phyloP scores from a whole-genome alignment of 495 filamentous ascomycete genomes.

The Aspergillus wentii region DNA sequence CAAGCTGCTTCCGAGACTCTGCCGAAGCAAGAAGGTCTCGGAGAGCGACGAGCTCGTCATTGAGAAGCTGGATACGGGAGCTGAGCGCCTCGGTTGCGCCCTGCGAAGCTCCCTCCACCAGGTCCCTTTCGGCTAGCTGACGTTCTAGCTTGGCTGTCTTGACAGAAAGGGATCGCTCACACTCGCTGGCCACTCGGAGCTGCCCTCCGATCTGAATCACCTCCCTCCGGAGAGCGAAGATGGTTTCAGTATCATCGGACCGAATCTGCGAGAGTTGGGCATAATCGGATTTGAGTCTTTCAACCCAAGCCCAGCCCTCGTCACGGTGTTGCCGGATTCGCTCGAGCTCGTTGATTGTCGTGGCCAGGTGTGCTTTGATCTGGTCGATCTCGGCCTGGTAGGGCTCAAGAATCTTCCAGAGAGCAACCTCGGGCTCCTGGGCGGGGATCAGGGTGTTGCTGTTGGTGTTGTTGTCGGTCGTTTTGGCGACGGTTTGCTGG shows the following conservation, averaged over 20 bases:
- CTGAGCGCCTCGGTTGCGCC: neutral
- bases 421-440: neutral
- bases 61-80: constrained; percentile 1
- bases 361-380: neutral
- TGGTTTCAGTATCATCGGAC: too few species aligned
- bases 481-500: neutral
- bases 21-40: neutral
- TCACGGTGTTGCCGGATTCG: constrained; percentile 1
- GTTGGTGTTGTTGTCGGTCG: neutral
- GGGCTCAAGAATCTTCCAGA: neutral
- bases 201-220: neutral
- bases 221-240: too few species aligned
- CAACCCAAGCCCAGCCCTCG: constrained; percentile 1
- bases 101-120: neutral
- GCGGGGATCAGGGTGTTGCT: constrained; percentile 1
- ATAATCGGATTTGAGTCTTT: too few species aligned
- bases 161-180: neutral
- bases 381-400: neutral
- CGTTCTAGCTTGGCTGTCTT: constrained; percentile 1
- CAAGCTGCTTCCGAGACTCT: neutral
- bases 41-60: neutral
- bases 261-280: too few species aligned
- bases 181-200: neutral
- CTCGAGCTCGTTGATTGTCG: constrained; percentile 4
- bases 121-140: neutral